Base-by-base conservation (phyloP, 2,329 filamentous ascomycete species). In the Curvularia eragrostidis region DNA sequence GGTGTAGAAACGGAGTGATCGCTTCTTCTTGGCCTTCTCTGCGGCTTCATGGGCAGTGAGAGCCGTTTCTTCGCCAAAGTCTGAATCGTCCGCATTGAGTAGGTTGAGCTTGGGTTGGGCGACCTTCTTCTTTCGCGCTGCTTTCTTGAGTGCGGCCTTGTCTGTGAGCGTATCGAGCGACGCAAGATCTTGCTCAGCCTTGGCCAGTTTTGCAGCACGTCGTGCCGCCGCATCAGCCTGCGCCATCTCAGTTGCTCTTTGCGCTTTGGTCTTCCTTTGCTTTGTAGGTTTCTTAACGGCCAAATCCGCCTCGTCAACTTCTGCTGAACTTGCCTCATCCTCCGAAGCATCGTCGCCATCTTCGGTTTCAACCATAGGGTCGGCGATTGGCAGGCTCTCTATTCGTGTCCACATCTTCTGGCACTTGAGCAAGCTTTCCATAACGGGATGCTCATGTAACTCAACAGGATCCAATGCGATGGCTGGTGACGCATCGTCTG, bases 1-100 rank as follows among this genome's bases (percentile, higher is more conserved):
- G 2, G 96, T 98, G 84, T 99, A 99, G 83, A 99, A 99, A 62
- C 93, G 90, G 56, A 99, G 85, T 63, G 87, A 92, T 83, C 96
- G 97, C 83, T 95, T 97, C 77, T 91, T 91, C 58, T 87, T 86
- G 0, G 89, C 91, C 79, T 99, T 99, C 70, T 96, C 91, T 41
- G 90, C 91, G 0, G 91, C 89, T 59, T 94, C 88, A 60, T 88
- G 85, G 10, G 88, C 87, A 52, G 93, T 91, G 57, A 98, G 85
- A 3, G 83, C 80, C 15, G 91, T 89, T 75, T 97, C 93, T 70
- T 99, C 95, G 67, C 94, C 95, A 73, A 99, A 94, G 80, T 99
- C 95, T 2, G 93, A 96, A 68, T 91, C 85, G 60, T 89, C 86
- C 50, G 85, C 85, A 28, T 79, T 78, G 61, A 75, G 69, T 15